phyloP scores from a whole-genome alignment of 2,329 filamentous ascomycete species.

The Ilyonectria mors-panacis region DNA sequence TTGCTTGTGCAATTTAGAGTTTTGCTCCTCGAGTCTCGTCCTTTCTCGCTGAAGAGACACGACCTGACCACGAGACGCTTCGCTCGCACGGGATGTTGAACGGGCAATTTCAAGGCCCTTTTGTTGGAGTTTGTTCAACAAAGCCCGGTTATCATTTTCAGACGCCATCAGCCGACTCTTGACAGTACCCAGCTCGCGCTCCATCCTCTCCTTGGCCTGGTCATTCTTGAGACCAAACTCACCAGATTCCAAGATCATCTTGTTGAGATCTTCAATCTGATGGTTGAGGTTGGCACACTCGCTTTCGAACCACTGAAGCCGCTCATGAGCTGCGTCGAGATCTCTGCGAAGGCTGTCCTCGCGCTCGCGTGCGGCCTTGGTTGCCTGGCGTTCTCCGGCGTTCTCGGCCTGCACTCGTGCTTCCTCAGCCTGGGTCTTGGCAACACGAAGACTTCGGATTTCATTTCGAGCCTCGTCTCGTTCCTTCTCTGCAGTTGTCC shows the following conservation, averaged over 20 bases:
- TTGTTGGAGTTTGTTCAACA: conserved; percentile 98
- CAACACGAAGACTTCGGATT: conserved; percentile 84
- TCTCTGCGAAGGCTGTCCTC: conserved; percentile 84
- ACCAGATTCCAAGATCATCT: conserved; percentile 89
- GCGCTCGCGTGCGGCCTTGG: conserved; percentile 82
- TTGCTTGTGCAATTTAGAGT: conserved; percentile 84
- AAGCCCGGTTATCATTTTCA: conserved; percentile 93
- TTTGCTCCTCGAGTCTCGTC: conserved; percentile 84
- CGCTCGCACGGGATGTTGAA: conserved; percentile 87
- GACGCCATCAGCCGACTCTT: conserved; percentile 92
- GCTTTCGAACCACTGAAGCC: conserved; percentile 83
- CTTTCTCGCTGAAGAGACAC: conserved; percentile 87
- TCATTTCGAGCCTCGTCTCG: conserved; percentile 91
- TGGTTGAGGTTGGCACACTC: conserved; percentile 83
- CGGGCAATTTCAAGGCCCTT: conserved; percentile 97
- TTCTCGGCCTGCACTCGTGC: conserved; percentile 87
- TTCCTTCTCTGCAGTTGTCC: conserved; percentile 84
- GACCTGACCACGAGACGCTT: conserved; percentile 85
- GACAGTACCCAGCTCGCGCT: conserved; percentile 90
- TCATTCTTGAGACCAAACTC: conserved; percentile 92
- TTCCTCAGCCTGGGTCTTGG: conserved; percentile 89
- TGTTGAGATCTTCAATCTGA: conserved; percentile 88
- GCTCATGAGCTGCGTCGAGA: conserved; percentile 82
- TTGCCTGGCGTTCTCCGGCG: conserved; percentile 84
- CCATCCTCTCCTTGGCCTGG: conserved; percentile 92